Evolutionary conservation across 179 eudicot genomes (phyloP).

Genomic region (Gypsophila paniculata): DNA sequence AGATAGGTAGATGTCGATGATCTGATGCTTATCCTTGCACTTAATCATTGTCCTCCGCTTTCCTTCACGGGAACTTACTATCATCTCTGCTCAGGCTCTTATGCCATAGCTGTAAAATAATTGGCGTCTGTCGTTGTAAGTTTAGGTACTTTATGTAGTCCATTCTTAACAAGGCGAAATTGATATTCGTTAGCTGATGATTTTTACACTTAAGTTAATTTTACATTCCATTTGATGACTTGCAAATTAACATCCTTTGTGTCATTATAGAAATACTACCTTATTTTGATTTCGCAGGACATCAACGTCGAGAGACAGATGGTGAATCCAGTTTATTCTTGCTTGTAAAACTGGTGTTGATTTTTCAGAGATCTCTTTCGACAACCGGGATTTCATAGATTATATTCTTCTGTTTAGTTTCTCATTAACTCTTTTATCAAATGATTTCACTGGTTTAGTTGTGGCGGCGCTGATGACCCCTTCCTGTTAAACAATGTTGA

Average conservation of each 20-base stretch:
- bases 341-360: slow-evolving; percentile 27
- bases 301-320: slow-evolving; percentile 48
- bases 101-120: too few relatives aligned
- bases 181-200: too few relatives aligned
- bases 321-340: slow-evolving; percentile 38
- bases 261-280: not conserved
- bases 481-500: slow-evolving; percentile 29
- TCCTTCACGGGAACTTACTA: too few relatives aligned
- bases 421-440: slow-evolving; percentile 24
- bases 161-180: too few relatives aligned
- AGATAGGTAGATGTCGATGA: too few relatives aligned
- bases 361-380: slow-evolving; percentile 36
- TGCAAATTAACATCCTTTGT: not conserved
- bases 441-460: slow-evolving; percentile 30
- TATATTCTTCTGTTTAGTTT: slow-evolving; percentile 38
- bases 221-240: not conserved
- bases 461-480: slow-evolving; percentile 15
- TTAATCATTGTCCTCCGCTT: too few relatives aligned
- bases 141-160: too few relatives aligned
- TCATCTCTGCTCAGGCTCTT: too few relatives aligned
- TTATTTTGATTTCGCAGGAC: slow-evolving; percentile 40
- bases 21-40: too few relatives aligned
- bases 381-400: slow-evolving; percentile 31
- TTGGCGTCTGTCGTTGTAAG: too few relatives aligned
- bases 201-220: not conserved